A percentile compares a stretch with the other conserved stretches of the same genome.
Evolutionary conservation across 2,329 filamentous ascomycete genomes (phyloP).

Genomic region (Whalleya microplaca): DNA sequence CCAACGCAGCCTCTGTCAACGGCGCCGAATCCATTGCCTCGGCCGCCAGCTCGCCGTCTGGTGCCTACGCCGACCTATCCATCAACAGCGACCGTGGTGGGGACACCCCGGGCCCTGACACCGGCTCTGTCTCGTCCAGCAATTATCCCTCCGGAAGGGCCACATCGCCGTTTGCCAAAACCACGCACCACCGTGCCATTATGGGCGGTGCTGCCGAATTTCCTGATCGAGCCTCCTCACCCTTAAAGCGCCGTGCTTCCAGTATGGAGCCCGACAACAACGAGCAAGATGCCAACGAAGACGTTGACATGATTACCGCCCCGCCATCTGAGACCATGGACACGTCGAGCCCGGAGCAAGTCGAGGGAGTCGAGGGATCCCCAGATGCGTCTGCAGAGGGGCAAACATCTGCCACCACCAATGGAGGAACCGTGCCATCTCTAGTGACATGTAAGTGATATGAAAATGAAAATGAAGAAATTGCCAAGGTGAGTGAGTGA

Average conservation of each 20-base stretch:
- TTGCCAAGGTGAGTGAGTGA: no score
- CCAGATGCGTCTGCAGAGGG: conserved; percentile 1
- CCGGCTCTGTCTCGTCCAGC: conserved; percentile 42
- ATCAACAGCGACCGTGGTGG: conserved; percentile 58
- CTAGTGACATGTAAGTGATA: conserved; percentile 16
- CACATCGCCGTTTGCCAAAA: conserved; percentile 55
- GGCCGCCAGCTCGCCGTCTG: conserved; percentile 60
- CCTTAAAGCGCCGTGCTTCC: conserved; percentile 65
- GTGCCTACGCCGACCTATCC: conserved; percentile 60
- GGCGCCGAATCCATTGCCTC: conserved; percentile 57
- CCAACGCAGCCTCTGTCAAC: conserved; percentile 44
- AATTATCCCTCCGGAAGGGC: conserved; percentile 43
- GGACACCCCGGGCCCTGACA: conserved; percentile 46
- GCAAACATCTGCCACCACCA: background rate
- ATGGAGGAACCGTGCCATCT: conserved; percentile 2
- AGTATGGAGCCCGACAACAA: conserved; percentile 58
- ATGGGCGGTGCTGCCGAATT: conserved; percentile 64
- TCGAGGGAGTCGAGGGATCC: no score
- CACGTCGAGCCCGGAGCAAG: conserved; percentile 6
- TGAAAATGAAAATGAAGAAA: background rate
- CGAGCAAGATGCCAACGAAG: conserved; percentile 45
- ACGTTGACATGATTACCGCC: conserved; percentile 50
- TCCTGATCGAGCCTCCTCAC: conserved; percentile 65
- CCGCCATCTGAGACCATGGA: conserved; percentile 28
- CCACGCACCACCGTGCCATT: conserved; percentile 54